Conservation (phyloP, 495 filamentous ascomycete species). For the Talaromyces nanjingensis region DNA sequence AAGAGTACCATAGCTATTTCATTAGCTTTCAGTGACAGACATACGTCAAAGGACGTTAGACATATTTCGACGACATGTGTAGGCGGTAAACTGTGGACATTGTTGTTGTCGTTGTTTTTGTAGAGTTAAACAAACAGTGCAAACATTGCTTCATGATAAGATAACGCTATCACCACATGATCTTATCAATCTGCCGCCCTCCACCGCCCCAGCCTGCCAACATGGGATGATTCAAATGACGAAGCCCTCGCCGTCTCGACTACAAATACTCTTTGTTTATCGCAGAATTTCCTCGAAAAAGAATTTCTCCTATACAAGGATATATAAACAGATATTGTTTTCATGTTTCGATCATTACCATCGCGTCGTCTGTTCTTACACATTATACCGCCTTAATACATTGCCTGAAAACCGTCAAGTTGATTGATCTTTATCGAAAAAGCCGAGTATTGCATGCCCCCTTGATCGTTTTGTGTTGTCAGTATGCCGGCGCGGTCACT, state of each 20-base stretch:
- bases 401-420: background rate
- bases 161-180: background rate
- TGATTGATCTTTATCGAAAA: background rate
- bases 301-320: background rate
- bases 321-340: background rate
- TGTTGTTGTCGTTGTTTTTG: no score
- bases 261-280: background rate
- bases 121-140: background rate
- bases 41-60: background rate
- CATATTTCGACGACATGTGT: background rate
- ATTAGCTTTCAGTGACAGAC: no score
- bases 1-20: background rate
- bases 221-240: background rate
- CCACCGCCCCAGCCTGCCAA: background rate
- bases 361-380: background rate
- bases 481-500: conserved; percentile 39
- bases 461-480: background rate
- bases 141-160: background rate
- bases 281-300: background rate
- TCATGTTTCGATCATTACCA: background rate
- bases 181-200: background rate
- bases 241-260: background rate
- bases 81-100: background rate
- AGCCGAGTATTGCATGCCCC: background rate
- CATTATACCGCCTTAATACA: background rate